Evolutionary conservation across 495 filamentous ascomycete genomes (phyloP).

Genomic region (Penicillium antarcticum): DNA sequence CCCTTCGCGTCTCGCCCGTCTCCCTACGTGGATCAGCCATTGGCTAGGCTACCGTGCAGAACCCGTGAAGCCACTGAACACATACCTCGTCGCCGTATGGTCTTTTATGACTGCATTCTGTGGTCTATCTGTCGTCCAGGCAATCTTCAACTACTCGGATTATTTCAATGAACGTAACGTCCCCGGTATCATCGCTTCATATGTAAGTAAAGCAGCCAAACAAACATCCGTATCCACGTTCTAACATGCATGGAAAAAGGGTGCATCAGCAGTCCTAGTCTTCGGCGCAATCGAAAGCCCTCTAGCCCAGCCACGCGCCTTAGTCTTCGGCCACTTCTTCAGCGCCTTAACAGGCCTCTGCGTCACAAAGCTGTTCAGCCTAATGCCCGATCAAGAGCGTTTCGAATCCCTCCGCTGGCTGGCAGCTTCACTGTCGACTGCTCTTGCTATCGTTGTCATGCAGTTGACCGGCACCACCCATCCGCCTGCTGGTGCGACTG

Average conservation of each 20-base stretch:
- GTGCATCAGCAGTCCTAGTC: conserved; percentile 67
- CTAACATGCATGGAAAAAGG: conserved; percentile 36
- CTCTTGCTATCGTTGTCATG: conserved; percentile 65
- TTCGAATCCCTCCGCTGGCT: conserved; percentile 62
- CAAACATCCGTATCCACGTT: not conserved
- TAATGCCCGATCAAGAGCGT: conserved; percentile 37
- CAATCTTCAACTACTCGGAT: conserved; percentile 30
- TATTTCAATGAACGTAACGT: conserved; percentile 30
- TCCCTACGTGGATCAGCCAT: conserved; percentile 33
- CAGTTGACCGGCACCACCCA: conserved; percentile 70
- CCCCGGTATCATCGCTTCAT: conserved; percentile 33
- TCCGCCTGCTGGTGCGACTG: conserved; percentile 81
- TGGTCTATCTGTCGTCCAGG: conserved; percentile 31
- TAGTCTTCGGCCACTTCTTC: conserved; percentile 65
- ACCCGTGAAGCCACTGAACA: conserved; percentile 19
- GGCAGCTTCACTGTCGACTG: conserved; percentile 62
- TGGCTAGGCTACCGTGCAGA: conserved; percentile 37
- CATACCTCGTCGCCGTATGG: conserved; percentile 26
- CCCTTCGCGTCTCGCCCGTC: conserved; percentile 24
- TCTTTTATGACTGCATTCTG: conserved; percentile 36
- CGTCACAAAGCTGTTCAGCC: conserved; percentile 66
- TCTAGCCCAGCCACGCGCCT: conserved; percentile 71
- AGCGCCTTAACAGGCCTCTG: conserved; percentile 59
- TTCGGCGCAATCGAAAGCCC: conserved; percentile 68
- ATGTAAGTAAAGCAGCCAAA: conserved; percentile 14